phyloP scores from a whole-genome alignment of 2,329 filamentous ascomycete genomes.

The Aschersonia sp. region DNA sequence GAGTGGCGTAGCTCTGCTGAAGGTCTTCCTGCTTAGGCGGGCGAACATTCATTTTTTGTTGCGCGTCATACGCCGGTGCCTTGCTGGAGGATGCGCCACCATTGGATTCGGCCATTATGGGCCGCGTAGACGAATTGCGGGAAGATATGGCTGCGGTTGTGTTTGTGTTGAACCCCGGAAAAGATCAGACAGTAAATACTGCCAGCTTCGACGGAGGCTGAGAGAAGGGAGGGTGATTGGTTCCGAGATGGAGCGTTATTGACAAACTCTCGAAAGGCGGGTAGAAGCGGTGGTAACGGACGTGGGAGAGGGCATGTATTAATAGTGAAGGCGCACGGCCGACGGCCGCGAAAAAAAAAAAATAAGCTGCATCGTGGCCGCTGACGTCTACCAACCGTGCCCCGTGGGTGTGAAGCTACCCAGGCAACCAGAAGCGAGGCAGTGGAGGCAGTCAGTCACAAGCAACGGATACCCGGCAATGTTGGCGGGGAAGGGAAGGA shows the following conservation, averaged over 20 bases:
- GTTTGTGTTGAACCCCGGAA: neutral
- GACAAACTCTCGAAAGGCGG: too few relatives aligned
- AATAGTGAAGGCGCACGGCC: neutral
- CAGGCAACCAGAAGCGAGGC: neutral
- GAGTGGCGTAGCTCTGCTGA: slow-evolving; percentile 62
- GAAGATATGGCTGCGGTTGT: slow-evolving; percentile 5
- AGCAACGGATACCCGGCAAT: neutral
- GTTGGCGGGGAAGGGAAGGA: neutral
- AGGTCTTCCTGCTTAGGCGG: slow-evolving; percentile 73
- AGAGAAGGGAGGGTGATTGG: too few relatives aligned
- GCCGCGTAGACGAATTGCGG: slow-evolving; percentile 5
- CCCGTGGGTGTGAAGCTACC: neutral
- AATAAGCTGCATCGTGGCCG: neutral
- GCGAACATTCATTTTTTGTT: slow-evolving; percentile 53
- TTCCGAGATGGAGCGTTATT: too few relatives aligned
- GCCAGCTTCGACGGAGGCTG: neutral
- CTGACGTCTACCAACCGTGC: neutral
- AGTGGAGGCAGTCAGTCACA: neutral
- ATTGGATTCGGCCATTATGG: slow-evolving; percentile 10
- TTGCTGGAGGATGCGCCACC: slow-evolving; percentile 16
- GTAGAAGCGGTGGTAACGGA: neutral
- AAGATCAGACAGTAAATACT: neutral
- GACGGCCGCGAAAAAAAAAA: neutral
- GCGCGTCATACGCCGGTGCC: slow-evolving; percentile 10
- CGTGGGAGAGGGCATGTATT: neutral